Base-by-base conservation (phyloP, 257 asterid genomes). In the Pogostemon cablin region DNA sequence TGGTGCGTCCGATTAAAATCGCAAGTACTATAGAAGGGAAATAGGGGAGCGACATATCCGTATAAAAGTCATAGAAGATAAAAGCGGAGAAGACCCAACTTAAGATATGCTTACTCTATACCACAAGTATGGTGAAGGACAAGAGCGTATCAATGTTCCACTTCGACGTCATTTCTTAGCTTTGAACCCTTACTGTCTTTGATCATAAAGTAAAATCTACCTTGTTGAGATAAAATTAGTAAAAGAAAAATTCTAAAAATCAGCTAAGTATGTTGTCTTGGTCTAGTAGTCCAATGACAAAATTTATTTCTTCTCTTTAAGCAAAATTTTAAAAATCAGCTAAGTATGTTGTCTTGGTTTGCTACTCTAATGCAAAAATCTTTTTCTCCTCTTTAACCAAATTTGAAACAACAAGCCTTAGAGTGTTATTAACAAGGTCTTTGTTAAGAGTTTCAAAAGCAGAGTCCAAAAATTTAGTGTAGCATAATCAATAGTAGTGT, bases 341-440 rank as follows among this genome's bases (percentile, higher is more conserved):
- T 5, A 58, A 4, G 35, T 53, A 64, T 49, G 69, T 46, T 42
- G 7, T 58, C 55, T 25, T 39, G 6, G 50, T 15, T 25, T 64
- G 57, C 3, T 48, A 73, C 64, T 60, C 2, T 20, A 49, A 11
- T 8, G 69, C 65, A 25, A 25, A 0, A 15, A 90, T 97, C 98
- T 85, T 93, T 78, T 87, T 90, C 96, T 91, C 91, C 78, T 93
- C 97, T 77, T 85, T 91, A 7, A 73, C 9, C 40, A 78, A 9
- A 42, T 85, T 80, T 2, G 85, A 47, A 43, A 80, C 78, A 60
- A 80, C 5, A 56, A 55, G 46, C 62, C 83, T 90, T 78, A 82
- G 87, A 71, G 77, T 75, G 32, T 25, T 25, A 72, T 69, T 79
- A 72, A 71, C 79, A 10, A 79, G 40, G 74, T 89, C 87, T 75